phyloP scores from a whole-genome alignment of 2,329 filamentous ascomycete genomes.

The Sporothrix protearum region DNA sequence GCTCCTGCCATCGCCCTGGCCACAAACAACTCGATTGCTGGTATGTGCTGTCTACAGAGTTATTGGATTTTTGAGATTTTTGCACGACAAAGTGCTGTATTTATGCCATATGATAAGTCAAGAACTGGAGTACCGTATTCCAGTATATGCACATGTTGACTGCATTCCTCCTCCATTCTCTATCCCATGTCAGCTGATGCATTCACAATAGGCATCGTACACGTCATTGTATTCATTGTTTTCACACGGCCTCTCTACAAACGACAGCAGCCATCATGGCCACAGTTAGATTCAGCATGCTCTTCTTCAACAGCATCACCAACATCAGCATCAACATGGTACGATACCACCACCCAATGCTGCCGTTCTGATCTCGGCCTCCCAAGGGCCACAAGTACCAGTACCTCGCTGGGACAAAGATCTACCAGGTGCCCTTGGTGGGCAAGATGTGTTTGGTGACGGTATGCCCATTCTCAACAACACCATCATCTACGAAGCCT shows the following conservation, averaged over 20 bases:
- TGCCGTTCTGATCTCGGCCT: not conserved
- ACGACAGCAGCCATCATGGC: not conserved
- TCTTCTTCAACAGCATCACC: not conserved
- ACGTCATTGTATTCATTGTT: not conserved
- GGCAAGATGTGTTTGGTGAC: not conserved
- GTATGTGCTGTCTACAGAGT: no score
- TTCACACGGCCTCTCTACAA: not conserved
- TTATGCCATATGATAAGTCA: not conserved
- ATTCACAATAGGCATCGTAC: not conserved
- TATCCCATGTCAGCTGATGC: not conserved
- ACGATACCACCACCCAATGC: not conserved
- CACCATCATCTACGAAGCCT: slow-evolving; percentile 33
- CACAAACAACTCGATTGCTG: slow-evolving; percentile 32
- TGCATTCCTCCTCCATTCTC: not conserved
- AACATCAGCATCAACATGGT: not conserved
- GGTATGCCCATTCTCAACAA: slow-evolving; percentile 29
- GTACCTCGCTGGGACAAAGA: not conserved
- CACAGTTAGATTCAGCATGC: not conserved
- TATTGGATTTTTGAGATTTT: no score
- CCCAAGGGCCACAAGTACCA: not conserved
- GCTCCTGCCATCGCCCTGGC: slow-evolving; percentile 32
- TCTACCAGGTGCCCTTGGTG: not conserved
- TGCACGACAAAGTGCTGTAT: no score
- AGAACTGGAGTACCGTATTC: not conserved
- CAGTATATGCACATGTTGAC: not conserved